A percentile compares a stretch with the other conserved stretches of the same genome.
These are phyloP conservation scores for Neoarthrinium moseri DNA, from an alignment of 2,329 filamentous ascomycete species.

Conservation along the genomic window DNA sequence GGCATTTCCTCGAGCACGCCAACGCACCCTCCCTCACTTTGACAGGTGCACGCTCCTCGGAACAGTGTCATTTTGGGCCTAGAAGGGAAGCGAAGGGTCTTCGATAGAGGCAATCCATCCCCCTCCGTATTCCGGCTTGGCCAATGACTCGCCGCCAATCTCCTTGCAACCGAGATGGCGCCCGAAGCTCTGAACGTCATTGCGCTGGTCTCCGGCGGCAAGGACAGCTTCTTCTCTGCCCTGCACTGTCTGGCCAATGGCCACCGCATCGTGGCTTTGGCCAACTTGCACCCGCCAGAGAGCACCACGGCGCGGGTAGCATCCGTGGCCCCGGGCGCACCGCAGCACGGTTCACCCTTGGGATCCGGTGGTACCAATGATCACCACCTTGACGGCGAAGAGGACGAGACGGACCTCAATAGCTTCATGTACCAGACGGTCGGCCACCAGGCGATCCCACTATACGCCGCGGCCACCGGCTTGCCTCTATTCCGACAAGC, in stretches of 20 bases:
- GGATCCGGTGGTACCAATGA: slow-evolving; percentile 1
- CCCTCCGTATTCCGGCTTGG: too few species aligned
- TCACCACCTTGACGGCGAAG: slow-evolving; percentile 17
- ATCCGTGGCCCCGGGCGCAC: slow-evolving; percentile 10
- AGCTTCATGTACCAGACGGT: slow-evolving; percentile 99
- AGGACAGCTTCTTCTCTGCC: slow-evolving; percentile 93
- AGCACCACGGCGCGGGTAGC: slow-evolving; percentile 9
- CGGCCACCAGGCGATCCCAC: slow-evolving; percentile 80
- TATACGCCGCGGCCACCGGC: slow-evolving; percentile 76
- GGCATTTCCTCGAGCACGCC: too few species aligned
- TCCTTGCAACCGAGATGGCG: slow-evolving; percentile 30
- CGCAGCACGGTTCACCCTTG: slow-evolving; percentile 12
- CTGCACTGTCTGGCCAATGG: slow-evolving; percentile 87
- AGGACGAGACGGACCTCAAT: slow-evolving; percentile 69
- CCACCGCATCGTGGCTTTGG: slow-evolving; percentile 81
- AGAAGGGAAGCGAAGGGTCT: background rate
- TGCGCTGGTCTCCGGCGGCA: slow-evolving; percentile 90
- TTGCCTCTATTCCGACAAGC: slow-evolving; percentile 81
- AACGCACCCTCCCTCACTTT: background rate
- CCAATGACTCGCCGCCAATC: slow-evolving; percentile 4
- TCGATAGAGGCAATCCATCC: too few species aligned
- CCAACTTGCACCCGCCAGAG: slow-evolving; percentile 72
- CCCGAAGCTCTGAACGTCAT: slow-evolving; percentile 68
- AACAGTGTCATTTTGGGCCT: background rate
- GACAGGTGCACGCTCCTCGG: slow-evolving; percentile 4